Percentiles rank a stretch among this genome's conserved stretches.
These are phyloP conservation scores for Hapsidospora chrysogenum DNA, from an alignment of 495 filamentous ascomycete genomes.

Conservation along the genomic window DNA sequence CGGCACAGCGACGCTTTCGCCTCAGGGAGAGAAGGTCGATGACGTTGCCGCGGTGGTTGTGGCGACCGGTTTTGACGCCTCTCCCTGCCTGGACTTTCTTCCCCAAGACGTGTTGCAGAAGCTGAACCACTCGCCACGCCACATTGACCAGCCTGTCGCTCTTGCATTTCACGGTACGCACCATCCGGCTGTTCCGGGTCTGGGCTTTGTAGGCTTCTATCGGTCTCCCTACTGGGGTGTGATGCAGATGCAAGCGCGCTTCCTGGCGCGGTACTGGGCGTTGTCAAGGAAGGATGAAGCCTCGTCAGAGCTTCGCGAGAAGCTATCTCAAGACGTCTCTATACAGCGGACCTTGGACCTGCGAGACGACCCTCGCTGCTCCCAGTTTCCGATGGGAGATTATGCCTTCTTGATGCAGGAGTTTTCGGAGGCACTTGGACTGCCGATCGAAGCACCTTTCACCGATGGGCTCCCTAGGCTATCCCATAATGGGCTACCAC, in stretches of 20 bases:
- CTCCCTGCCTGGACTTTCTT: slow-evolving; percentile 42
- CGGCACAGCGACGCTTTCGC: slow-evolving; percentile 17
- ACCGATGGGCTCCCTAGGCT: slow-evolving; percentile 11
- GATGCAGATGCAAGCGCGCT: slow-evolving; percentile 73
- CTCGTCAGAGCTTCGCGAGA: slow-evolving; percentile 9
- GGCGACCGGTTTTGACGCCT: slow-evolving; percentile 61
- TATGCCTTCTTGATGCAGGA: slow-evolving; percentile 66
- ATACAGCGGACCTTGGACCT: slow-evolving; percentile 25
- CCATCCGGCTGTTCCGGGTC: slow-evolving; percentile 38
- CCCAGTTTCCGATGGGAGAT: slow-evolving; percentile 70
- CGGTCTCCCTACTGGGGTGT: slow-evolving; percentile 74
- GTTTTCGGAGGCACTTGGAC: slow-evolving; percentile 36
- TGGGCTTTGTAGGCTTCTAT: slow-evolving; percentile 79
- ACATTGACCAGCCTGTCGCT: slow-evolving; percentile 47
- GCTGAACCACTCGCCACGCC: slow-evolving; percentile 35
- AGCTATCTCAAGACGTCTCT: slow-evolving; percentile 21
- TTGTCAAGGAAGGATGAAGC: not conserved
- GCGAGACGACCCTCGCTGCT: slow-evolving; percentile 23
- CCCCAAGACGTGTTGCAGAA: slow-evolving; percentile 32
- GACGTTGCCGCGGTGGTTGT: slow-evolving; percentile 51
- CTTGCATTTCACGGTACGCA: slow-evolving; percentile 50
- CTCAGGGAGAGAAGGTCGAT: slow-evolving; percentile 19
- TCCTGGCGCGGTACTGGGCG: slow-evolving; percentile 32
- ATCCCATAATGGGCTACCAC: slow-evolving; percentile 15
- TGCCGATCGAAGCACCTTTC: slow-evolving; percentile 14